Base-by-base conservation (phyloP, 495 filamentous ascomycete species). In the Penicillium ochrochloron region DNA sequence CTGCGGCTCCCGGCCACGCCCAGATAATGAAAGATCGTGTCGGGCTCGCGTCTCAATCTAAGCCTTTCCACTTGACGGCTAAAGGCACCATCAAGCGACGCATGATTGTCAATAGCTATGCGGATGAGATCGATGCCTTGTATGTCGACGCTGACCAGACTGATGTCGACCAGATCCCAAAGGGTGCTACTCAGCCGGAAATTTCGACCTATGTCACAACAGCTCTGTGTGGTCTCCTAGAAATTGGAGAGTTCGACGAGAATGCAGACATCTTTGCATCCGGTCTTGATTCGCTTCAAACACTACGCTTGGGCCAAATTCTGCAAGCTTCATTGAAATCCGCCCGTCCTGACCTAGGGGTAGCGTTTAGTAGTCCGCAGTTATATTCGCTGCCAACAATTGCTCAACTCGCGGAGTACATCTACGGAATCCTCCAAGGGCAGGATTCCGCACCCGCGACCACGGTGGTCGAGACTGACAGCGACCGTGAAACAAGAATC, bases 1-100 rank as follows among this genome's bases (percentile, higher is more conserved):
- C 19, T 19, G 21, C 54, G 7, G 57, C 41, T 14, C 67, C 62
- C 12, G 56, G 23, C 2, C 59, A 67, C 33, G 68, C 39, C 0
- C 55, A 65, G 35, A 8, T 70, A 12, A 56, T 62, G 39, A 65
- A 60, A 31, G 46, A 33, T 12, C 52, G 42, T 12, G 15, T 70
- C 46, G 56, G 34, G 10, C 54, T 89, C 27, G 62, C 81, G 6
- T 68, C 71, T 9, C 74, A 74, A 0, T 66, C 75, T 9, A 86
- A 82, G 60, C 83, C 84, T 2, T 84, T 88, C 64, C 59, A 76
- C 21, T 62, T 66, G 4, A 81, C 86, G 11, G 75, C 76, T 0
- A 88, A 89, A 65, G 85, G 84, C 0, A 85, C 80, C 1, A 69
- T 88, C 10, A 78, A 83, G 67, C 75, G 84, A 29, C 73, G 75